Evolutionary conservation across 1,139 yeast genomes (phyloP), one percentile per base, ranked within the genome.

Genomic region (Yamadazyma mexicana): DNA sequence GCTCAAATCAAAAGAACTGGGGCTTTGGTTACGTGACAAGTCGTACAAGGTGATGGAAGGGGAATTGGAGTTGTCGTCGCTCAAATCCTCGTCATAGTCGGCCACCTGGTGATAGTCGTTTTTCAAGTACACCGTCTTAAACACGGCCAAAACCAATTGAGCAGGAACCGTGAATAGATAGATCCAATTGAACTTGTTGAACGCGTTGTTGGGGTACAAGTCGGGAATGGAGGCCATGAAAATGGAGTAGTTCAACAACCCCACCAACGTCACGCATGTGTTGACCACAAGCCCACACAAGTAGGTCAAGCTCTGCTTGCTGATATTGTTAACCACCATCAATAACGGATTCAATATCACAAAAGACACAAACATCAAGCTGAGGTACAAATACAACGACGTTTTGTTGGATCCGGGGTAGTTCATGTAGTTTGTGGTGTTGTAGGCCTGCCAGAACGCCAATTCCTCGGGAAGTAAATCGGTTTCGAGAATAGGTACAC

Each of bases 131-230:
- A 38, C 40, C 25, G 24, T 30, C 20, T 58, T 54, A 34, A 54
- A 42, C 41, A 56, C 53, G 37, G 91, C 83, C 23, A 80, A 58
- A 3, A 70, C 47, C 55, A 75, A 74, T 49, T 87, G 95, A 3
- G 66, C 60, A 1, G 75, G 41, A 1, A 82, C 62, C 10, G 79
- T 58, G 37, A 83, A 60, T 9, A 82, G 61, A 46, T 87, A 62
- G 12, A 84, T 76, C 57, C 77, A 68, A 27, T 85, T 72, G 81
- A 86, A 79, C 49, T 72, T 75, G 20, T 78, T 66, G 59, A 91
- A 91, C 1, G 84, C 82, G 56, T 87, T 87, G 31, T 75, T 70
- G 1, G 96, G 96, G 55, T 87, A 92, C 52, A 88, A 66, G 44
- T 59, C 54, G 0, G 87, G 83, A 12, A 83, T 81, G 15, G 84